Evolutionary conservation across 805 yeast species (phyloP).

Genomic region (Maudiozyma barnettii): DNA sequence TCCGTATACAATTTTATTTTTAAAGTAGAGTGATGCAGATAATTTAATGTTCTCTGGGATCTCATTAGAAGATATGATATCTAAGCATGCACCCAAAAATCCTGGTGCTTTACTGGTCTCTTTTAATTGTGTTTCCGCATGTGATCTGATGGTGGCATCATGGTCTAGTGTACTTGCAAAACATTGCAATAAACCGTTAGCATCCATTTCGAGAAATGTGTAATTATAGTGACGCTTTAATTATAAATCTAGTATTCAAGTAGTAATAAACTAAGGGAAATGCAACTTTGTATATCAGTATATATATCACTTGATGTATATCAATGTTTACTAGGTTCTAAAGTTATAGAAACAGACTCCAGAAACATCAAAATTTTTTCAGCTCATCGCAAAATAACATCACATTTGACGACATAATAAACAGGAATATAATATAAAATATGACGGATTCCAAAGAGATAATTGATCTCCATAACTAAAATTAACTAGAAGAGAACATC

Average conservation of each 20-base stretch:
- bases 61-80: conserved; percentile 49
- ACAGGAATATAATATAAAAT: not conserved
- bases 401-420: not conserved
- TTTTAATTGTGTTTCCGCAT: conserved; percentile 61
- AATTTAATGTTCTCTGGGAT: conserved; percentile 45
- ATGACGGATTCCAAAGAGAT: not conserved
- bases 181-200: conserved; percentile 55
- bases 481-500: too few species aligned
- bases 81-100: conserved; percentile 74
- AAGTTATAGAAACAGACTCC: not conserved
- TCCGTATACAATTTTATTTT: conserved; percentile 55
- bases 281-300: too few species aligned
- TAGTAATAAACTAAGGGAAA: too few species aligned
- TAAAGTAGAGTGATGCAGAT: conserved; percentile 76
- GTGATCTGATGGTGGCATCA: conserved; percentile 47
- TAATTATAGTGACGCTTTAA: too few species aligned
- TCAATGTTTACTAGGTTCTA: too few species aligned
- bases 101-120: conserved; percentile 54
- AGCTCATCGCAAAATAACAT: conserved; percentile 11
- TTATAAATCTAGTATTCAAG: too few species aligned
- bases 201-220: conserved; percentile 44
- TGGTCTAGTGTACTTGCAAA: conserved; percentile 72
- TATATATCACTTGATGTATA: too few species aligned
- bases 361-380: conserved; percentile 4
- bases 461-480: too few species aligned